phyloP scores from a whole-genome alignment of 2,329 filamentous ascomycete genomes.

The Fusarium sp. region DNA sequence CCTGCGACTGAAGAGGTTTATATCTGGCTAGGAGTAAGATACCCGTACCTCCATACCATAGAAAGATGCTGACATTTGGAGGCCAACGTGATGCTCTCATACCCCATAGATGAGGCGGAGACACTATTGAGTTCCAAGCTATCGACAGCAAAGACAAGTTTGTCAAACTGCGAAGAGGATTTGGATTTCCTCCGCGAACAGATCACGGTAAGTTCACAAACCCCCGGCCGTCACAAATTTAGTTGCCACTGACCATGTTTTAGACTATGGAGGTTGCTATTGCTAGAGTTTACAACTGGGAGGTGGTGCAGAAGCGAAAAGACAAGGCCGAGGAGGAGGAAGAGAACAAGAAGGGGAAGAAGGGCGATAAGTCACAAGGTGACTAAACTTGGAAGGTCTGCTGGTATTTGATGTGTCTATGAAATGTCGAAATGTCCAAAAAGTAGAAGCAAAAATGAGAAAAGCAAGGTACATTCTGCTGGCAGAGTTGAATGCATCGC shows the following conservation, averaged over 20 bases:
- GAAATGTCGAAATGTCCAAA: conserved; percentile 28
- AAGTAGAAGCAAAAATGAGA: conserved; percentile 29
- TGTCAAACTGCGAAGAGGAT: conserved; percentile 95
- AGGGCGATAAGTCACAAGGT: conserved; percentile 53
- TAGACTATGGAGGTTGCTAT: conserved; percentile 97
- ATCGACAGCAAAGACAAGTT: conserved; percentile 81
- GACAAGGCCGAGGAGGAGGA: conserved; percentile 79
- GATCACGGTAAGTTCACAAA: conserved; percentile 80
- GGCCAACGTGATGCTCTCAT: conserved; percentile 98
- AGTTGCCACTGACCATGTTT: conserved; percentile 14
- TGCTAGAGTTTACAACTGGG: conserved; percentile 99
- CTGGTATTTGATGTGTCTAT: conserved; percentile 31
- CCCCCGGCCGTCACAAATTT: not conserved
- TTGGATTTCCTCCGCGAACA: conserved; percentile 95
- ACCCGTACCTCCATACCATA: not conserved
- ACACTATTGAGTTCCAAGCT: conserved; percentile 83
- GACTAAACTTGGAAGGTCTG: conserved; percentile 38
- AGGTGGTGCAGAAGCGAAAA: conserved; percentile 95
- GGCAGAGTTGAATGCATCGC: not conserved
- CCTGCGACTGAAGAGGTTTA: conserved; percentile 92
- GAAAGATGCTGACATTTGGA: conserved; percentile 55
- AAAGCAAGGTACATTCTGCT: conserved; percentile 12
- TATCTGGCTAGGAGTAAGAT: conserved; percentile 89
- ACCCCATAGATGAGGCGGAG: conserved; percentile 90
- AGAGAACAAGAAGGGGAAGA: conserved; percentile 58